Evolutionary conservation across 805 yeast genomes (phyloP).

Genomic region (Jamesozyma gamospora): DNA sequence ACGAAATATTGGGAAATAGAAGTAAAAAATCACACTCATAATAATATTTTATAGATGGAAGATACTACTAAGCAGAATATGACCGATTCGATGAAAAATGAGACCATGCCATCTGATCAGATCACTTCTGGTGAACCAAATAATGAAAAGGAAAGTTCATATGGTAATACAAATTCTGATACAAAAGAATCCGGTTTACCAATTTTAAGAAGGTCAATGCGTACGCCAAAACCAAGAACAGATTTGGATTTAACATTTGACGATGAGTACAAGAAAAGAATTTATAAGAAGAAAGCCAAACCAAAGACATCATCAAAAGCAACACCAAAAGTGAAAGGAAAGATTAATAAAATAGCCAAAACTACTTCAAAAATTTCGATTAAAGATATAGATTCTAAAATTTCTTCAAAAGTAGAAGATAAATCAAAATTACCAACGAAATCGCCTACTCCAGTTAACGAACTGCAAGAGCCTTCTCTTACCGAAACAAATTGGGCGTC

Average conservation of each 20-base stretch:
- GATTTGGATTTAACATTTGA: slow-evolving; percentile 12
- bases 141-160: not conserved
- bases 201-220: slow-evolving; percentile 19
- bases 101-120: not conserved
- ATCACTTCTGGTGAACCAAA: not conserved
- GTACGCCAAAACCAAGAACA: slow-evolving; percentile 17
- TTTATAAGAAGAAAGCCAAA: slow-evolving; percentile 7
- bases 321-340: slow-evolving; percentile 8
- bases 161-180: not conserved
- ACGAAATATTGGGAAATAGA: too few species aligned
- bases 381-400: not conserved
- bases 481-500: slow-evolving; percentile 21
- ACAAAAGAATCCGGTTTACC: not conserved
- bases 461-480: slow-evolving; percentile 16
- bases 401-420: not conserved
- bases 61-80: not conserved
- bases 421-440: not conserved
- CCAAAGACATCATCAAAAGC: too few species aligned
- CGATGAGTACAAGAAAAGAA: slow-evolving; percentile 10
- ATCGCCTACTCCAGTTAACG: slow-evolving; percentile 1
- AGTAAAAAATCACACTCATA: not conserved
- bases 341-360: slow-evolving; percentile 1
- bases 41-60: not conserved
- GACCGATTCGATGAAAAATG: not conserved
- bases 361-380: not conserved